phyloP scores from a whole-genome alignment of 169 alveolate genomes.

The Neospora caninum region DNA sequence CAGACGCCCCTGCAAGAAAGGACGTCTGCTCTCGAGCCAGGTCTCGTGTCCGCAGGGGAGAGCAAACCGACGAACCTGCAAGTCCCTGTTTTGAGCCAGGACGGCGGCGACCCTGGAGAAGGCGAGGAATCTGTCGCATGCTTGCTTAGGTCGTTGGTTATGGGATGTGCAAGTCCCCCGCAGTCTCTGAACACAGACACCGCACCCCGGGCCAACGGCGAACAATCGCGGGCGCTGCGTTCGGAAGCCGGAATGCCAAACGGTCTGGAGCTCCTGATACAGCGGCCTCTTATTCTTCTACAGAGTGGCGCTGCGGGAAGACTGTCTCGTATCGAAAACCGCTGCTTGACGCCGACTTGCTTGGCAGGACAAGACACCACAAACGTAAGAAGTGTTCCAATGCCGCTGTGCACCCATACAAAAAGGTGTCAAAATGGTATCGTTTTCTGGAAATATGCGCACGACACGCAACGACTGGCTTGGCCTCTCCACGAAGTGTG shows the following conservation, averaged over 20 bases:
- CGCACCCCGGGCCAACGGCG: not conserved
- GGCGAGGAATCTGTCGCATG: not conserved
- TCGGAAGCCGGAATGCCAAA: not conserved
- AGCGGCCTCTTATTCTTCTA: not conserved
- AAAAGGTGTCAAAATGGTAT: too few species aligned
- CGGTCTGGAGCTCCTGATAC: not conserved
- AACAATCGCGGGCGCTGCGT: not conserved
- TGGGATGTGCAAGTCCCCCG: not conserved
- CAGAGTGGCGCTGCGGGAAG: constrained; percentile 5
- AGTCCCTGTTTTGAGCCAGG: not conserved
- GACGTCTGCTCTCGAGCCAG: not conserved
- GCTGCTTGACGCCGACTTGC: constrained; percentile 17
- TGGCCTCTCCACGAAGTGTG: too few species aligned
- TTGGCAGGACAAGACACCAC: not conserved
- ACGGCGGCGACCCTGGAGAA: not conserved
- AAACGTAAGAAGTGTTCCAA: not conserved
- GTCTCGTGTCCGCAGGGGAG: not conserved
- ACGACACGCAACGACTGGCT: too few species aligned
- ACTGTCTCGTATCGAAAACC: not conserved
- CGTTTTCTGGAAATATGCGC: too few species aligned
- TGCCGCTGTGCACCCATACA: not conserved
- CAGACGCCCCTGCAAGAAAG: too few species aligned
- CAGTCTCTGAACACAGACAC: not conserved
- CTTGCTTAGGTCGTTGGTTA: not conserved
- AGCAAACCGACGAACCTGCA: not conserved